Conservation (phyloP, 345 rosid genomes). For the Stellera chamaejasme region DNA sequence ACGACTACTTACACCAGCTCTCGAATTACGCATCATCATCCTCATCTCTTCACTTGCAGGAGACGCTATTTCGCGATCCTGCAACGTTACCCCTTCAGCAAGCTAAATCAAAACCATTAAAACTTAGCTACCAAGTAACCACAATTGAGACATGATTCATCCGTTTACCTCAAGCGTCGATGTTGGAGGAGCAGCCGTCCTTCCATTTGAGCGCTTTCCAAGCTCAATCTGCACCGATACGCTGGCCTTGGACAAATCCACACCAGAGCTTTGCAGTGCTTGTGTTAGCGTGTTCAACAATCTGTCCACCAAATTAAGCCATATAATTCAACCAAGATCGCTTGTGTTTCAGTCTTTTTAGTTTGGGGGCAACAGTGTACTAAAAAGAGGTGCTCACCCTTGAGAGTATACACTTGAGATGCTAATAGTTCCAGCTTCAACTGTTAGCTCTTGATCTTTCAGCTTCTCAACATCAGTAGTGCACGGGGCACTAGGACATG, state of each 20-base stretch:
- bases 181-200: slow-evolving; percentile 13
- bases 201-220: slow-evolving; percentile 42
- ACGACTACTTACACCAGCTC: slow-evolving; percentile 14
- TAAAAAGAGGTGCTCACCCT: slow-evolving; percentile 42
- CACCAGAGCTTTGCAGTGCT: slow-evolving; percentile 82
- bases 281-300: slow-evolving; percentile 65
- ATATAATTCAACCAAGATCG: too few relatives aligned
- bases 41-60: slow-evolving; percentile 20
- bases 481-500: slow-evolving; percentile 19
- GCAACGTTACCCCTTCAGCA: too few relatives aligned
- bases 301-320: slow-evolving; percentile 28
- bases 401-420: slow-evolving; percentile 81
- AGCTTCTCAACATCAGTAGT: slow-evolving; percentile 16
- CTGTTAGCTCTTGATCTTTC: slow-evolving; percentile 39
- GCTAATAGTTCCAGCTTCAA: slow-evolving; percentile 73
- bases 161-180: slow-evolving; percentile 28
- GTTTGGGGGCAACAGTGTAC: too few relatives aligned
- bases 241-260: slow-evolving; percentile 80
- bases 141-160: not conserved
- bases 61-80: slow-evolving; percentile 27
- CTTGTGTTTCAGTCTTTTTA: too few relatives aligned
- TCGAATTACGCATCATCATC: slow-evolving; percentile 10
- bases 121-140: too few relatives aligned
- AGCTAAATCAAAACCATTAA: too few relatives aligned
- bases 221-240: slow-evolving; percentile 83